Percentiles rank a stretch among this genome's conserved stretches.
Conservation (phyloP, 176 grass and related monocot species). For the Aegilops tauschii region DNA sequence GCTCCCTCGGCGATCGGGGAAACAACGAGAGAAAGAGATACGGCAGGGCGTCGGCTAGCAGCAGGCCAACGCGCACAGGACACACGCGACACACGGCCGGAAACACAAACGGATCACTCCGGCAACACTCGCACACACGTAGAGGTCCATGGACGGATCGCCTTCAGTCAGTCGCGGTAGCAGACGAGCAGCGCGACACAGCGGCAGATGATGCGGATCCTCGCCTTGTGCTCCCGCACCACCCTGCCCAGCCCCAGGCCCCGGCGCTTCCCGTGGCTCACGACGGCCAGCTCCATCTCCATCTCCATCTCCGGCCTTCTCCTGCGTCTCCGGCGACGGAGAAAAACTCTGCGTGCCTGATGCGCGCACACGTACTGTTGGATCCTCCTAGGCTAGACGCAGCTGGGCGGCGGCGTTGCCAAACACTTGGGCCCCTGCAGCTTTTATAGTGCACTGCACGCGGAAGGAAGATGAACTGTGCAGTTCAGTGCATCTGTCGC, state of each 20-base stretch:
- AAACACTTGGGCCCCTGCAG: not conserved
- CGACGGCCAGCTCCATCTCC: conserved; percentile 17
- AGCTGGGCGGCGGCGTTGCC: not conserved
- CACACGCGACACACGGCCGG: not conserved
- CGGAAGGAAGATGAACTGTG: not conserved
- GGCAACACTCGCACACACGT: not conserved
- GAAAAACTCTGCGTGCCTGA: not conserved
- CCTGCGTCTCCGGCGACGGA: not conserved
- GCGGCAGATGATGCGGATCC: conserved; percentile 47
- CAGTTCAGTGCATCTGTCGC: conserved; percentile 21
- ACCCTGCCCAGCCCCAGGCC: conserved; percentile 15
- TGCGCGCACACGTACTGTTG: not conserved
- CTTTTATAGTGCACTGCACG: conserved; percentile 5
- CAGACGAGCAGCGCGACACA: conserved; percentile 40
- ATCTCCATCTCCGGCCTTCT: not conserved
- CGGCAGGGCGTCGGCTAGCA: not conserved
- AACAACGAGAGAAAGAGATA: not conserved
- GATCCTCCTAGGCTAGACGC: not conserved
- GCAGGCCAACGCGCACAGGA: not conserved
- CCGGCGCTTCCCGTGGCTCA: conserved; percentile 2
- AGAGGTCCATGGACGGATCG: not conserved
- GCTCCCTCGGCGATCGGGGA: not conserved
- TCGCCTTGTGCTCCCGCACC: conserved; percentile 35
- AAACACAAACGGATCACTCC: not conserved
- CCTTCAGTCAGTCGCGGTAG: conserved; percentile 25